These are phyloP conservation scores for Labyrinthula sp. DNA, from an alignment of 352 stramenopile genomes.

Conservation along the genomic window DNA sequence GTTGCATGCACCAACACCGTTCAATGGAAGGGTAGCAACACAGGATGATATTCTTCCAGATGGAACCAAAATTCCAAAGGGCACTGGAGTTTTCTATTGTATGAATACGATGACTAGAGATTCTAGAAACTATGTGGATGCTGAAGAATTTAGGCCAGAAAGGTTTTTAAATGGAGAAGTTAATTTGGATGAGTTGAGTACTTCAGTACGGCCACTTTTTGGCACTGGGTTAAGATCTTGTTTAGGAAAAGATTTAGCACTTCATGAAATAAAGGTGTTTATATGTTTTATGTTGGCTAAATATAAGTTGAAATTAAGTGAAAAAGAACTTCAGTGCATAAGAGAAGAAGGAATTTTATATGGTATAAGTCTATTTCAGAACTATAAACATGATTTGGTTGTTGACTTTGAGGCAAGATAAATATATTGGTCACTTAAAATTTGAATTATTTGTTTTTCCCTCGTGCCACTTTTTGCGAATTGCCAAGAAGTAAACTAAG, in stretches of 20 bases:
- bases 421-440: too few species aligned
- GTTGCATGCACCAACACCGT: neutral
- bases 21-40: neutral
- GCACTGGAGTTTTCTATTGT: conserved; percentile 2
- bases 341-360: too few species aligned
- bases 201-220: neutral
- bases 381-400: too few species aligned
- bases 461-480: too few species aligned
- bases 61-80: neutral
- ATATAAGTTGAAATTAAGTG: too few species aligned
- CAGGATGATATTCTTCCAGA: conserved; percentile 3
- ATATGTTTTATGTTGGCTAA: neutral
- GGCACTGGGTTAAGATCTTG: conserved; percentile 1
- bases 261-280: conserved; percentile 1
- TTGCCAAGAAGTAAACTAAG: too few species aligned
- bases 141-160: conserved; percentile 5
- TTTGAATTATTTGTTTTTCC: too few species aligned
- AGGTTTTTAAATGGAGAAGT: too few species aligned
- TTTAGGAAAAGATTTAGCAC: conserved; percentile 5
- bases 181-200: neutral
- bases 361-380: too few species aligned
- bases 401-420: too few species aligned
- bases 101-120: conserved; percentile 1
- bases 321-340: too few species aligned
- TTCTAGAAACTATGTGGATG: neutral